Percentiles rank a stretch among this genome's conserved stretches.
Evolutionary conservation across 2,329 filamentous ascomycete species (phyloP).

Genomic region (Pseudogymnoascus verrucosus): DNA sequence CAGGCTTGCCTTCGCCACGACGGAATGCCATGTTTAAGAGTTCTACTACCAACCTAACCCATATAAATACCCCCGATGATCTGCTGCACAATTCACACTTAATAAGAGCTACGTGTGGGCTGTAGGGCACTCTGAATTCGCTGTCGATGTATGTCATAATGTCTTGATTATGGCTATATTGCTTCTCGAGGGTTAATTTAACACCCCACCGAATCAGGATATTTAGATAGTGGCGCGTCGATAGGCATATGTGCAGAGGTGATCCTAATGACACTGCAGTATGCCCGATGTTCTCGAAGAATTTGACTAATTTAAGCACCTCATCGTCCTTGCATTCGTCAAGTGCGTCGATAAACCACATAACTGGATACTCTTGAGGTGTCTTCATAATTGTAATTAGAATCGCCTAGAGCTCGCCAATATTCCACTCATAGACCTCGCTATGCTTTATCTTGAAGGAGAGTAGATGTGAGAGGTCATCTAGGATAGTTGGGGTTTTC

Average conservation of each 20-base stretch:
- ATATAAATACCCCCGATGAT: slow-evolving; percentile 22
- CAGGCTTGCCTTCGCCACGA: slow-evolving; percentile 10
- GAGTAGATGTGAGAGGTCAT: slow-evolving; percentile 19
- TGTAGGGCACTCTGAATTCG: slow-evolving; percentile 18
- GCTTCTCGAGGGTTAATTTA: slow-evolving; percentile 21
- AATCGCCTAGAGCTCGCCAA: neutral
- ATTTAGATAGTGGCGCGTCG: slow-evolving; percentile 26
- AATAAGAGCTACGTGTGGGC: slow-evolving; percentile 17
- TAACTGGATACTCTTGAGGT: slow-evolving; percentile 16
- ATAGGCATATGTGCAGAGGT: slow-evolving; percentile 19
- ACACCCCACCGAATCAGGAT: slow-evolving; percentile 19
- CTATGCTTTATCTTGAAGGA: slow-evolving; percentile 14
- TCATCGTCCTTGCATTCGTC: slow-evolving; percentile 36
- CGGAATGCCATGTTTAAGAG: slow-evolving; percentile 37
- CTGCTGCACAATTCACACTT: slow-evolving; percentile 17
- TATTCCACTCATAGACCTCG: neutral
- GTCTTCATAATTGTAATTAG: neutral
- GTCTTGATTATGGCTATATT: slow-evolving; percentile 24
- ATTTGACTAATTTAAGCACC: slow-evolving; percentile 27
- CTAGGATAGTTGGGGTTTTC: slow-evolving; percentile 27
- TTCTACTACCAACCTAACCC: slow-evolving; percentile 22
- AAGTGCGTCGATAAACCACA: slow-evolving; percentile 37
- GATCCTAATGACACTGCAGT: slow-evolving; percentile 8
- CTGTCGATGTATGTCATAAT: slow-evolving; percentile 22
- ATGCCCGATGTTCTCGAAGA: slow-evolving; percentile 23